Conservation (phyloP, 371 early-diverging fungal genomes). For the Zopfochytrium polystomum region DNA sequence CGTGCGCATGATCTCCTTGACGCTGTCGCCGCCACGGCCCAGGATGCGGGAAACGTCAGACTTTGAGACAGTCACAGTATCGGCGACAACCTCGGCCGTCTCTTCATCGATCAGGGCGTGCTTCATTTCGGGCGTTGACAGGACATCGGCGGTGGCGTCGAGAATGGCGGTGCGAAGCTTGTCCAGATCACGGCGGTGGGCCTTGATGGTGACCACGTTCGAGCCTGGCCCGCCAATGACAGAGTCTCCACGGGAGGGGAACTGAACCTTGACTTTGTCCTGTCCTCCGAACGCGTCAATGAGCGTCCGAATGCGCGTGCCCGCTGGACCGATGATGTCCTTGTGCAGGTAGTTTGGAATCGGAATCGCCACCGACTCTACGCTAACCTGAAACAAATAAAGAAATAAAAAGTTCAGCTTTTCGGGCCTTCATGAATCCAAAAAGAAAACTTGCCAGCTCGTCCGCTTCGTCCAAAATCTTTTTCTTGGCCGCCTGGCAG, state of each 20-base stretch:
- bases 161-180: slow-evolving; percentile 19
- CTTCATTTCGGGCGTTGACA: slow-evolving; percentile 16
- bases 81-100: slow-evolving; percentile 11
- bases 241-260: slow-evolving; percentile 40
- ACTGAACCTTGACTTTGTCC: slow-evolving; percentile 47
- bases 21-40: slow-evolving; percentile 28
- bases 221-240: slow-evolving; percentile 26
- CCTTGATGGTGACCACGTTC: slow-evolving; percentile 23
- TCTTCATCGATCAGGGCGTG: slow-evolving; percentile 17
- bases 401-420: slow-evolving; percentile 1
- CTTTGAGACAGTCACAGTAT: slow-evolving; percentile 25
- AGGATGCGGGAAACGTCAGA: slow-evolving; percentile 32
- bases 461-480: slow-evolving; percentile 64
- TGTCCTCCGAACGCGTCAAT: slow-evolving; percentile 63
- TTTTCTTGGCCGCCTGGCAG: slow-evolving; percentile 70
- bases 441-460: slow-evolving; percentile 34
- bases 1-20: slow-evolving; percentile 37
- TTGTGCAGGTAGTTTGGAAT: slow-evolving; percentile 69
- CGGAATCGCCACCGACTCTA: slow-evolving; percentile 34
- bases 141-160: slow-evolving; percentile 24
- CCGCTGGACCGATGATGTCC: slow-evolving; percentile 73
- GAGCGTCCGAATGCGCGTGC: slow-evolving; percentile 64
- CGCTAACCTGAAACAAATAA: slow-evolving; percentile 23
- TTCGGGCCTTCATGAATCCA: slow-evolving; percentile 30
- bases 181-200: slow-evolving; percentile 22